Evolutionary conservation across 192 early-diverging fungal genomes (phyloP).

Genomic region (Cladochytrium replicatum): DNA sequence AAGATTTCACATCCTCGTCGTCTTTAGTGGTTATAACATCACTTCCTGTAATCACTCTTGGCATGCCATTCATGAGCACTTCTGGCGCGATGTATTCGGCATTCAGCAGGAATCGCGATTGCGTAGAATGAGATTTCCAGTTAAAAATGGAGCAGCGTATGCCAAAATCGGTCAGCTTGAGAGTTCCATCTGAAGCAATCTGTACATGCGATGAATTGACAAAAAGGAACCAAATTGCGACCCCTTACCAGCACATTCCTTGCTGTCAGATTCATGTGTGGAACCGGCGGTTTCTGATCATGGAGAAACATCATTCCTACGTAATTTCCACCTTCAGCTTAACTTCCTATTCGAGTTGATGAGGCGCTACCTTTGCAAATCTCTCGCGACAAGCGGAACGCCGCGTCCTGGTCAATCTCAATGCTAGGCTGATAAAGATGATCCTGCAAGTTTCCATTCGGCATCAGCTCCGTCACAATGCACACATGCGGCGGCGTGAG

Average conservation of each 20-base stretch:
- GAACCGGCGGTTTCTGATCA: slow-evolving; percentile 22
- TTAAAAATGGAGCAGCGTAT: slow-evolving; percentile 12
- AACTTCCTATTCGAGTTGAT: neutral
- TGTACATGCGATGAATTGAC: no score
- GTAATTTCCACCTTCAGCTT: neutral
- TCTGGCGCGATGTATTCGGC: slow-evolving; percentile 28
- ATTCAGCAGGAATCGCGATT: neutral
- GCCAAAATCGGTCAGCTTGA: slow-evolving; percentile 33
- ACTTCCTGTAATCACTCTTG: no score
- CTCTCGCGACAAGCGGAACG: slow-evolving; percentile 7
- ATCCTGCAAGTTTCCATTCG: slow-evolving; percentile 11
- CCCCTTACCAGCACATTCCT: slow-evolving; percentile 30
- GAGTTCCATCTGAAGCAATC: slow-evolving; percentile 14
- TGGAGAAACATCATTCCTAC: slow-evolving; percentile 32
- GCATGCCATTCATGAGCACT: no score
- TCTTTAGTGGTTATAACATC: no score
- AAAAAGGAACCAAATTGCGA: no score
- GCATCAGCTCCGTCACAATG: slow-evolving; percentile 24
- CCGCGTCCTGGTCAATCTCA: slow-evolving; percentile 22
- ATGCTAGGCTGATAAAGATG: slow-evolving; percentile 26
- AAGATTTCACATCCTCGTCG: no score
- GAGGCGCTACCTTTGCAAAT: slow-evolving; percentile 1
- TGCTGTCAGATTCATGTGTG: slow-evolving; percentile 31
- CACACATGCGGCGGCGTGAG: slow-evolving; percentile 24
- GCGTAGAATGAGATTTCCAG: slow-evolving; percentile 9